Conservation (phyloP, 768 basidiomycete genomes). For the Russula compacta region DNA sequence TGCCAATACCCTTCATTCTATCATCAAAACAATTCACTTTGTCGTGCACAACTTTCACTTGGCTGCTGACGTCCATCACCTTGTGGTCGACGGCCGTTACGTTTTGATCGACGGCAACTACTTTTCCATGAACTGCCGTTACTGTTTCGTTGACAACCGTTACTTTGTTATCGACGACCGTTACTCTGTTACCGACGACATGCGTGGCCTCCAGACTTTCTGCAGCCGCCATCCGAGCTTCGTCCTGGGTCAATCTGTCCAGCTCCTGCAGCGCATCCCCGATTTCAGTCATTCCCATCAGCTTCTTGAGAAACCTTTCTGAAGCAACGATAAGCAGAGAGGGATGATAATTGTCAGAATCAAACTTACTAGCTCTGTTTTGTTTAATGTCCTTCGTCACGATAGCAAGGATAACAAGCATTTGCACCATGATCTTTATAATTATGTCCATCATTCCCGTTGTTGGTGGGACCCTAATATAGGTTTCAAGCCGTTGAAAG, state of each 20-base stretch:
- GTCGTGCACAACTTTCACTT: background rate
- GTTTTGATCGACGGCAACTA: too few relatives aligned
- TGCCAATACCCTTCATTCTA: background rate
- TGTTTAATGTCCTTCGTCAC: background rate
- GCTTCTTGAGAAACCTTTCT: background rate
- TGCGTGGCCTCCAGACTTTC: background rate
- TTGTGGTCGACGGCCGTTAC: too few relatives aligned
- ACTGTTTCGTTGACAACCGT: too few relatives aligned
- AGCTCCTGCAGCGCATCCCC: background rate
- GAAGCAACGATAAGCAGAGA: background rate
- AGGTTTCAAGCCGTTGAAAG: background rate
- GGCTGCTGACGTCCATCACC: background rate
- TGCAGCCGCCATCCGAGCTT: background rate
- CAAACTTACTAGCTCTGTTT: background rate
- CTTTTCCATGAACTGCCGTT: too few relatives aligned
- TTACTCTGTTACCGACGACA: background rate
- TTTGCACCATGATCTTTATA: background rate
- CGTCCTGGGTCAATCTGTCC: background rate
- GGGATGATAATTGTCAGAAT: accelerated
- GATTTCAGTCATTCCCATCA: background rate
- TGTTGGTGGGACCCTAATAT: background rate
- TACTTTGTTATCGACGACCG: too few relatives aligned
- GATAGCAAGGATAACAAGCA: background rate
- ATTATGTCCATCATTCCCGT: background rate
- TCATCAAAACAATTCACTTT: background rate